A percentile compares a stretch with the other conserved stretches of the same genome.
These are phyloP conservation scores for Furcasterigmium sp. DNA, from an alignment of 2,329 filamentous ascomycete genomes.

Conservation along the genomic window DNA sequence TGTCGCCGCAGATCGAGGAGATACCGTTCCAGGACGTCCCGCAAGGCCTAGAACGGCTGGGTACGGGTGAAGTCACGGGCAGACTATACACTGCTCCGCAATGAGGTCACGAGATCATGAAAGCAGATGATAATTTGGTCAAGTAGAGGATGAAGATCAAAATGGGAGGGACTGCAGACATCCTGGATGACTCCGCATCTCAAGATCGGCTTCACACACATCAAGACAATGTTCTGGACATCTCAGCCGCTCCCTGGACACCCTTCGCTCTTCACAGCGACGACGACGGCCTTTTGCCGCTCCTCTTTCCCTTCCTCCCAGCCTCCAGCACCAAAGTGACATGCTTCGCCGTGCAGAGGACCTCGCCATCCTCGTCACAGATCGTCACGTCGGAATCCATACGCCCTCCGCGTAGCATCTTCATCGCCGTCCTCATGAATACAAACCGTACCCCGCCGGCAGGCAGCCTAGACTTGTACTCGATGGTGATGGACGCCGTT, in stretches of 20 bases:
- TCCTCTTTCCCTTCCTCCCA: too few relatives aligned
- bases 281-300: too few relatives aligned
- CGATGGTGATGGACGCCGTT: constrained; percentile 15
- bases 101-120: too few relatives aligned
- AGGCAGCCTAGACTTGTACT: constrained; percentile 18
- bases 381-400: constrained; percentile 27
- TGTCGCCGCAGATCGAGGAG: background rate
- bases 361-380: constrained; percentile 55
- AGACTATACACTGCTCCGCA: constrained; percentile 1
- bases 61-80: background rate
- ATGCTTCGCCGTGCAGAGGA: constrained; percentile 22
- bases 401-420: constrained; percentile 15
- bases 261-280: too few relatives aligned
- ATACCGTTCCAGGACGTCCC: constrained; percentile 1
- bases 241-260: too few relatives aligned
- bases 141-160: too few relatives aligned
- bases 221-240: too few relatives aligned
- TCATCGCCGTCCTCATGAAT: constrained; percentile 14
- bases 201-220: too few relatives aligned
- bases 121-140: too few relatives aligned
- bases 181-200: background rate
- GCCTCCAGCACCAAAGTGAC: too few relatives aligned
- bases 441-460: constrained; percentile 14
- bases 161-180: too few relatives aligned
- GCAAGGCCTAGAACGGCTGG: background rate